Evolutionary conservation across 371 early-diverging fungal species (phyloP).

Genomic region (Mucor indicus): DNA sequence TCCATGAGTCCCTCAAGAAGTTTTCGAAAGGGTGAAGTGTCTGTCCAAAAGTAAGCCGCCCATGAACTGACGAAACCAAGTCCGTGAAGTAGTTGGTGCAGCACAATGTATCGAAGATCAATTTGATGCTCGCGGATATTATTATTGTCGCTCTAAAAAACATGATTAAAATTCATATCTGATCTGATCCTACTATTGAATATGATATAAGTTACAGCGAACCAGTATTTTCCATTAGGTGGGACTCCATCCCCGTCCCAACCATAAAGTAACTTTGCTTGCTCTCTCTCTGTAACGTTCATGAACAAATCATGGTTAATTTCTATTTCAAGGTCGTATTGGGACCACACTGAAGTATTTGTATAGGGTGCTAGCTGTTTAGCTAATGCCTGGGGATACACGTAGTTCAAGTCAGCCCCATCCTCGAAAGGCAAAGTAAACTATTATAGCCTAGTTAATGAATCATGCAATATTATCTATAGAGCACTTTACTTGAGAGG

Average conservation of each 20-base stretch:
- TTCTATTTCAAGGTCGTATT: conserved; percentile 41
- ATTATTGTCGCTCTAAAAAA: too few relatives aligned
- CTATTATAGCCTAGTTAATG: too few relatives aligned
- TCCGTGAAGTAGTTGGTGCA: conserved; percentile 46
- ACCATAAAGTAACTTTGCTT: conserved; percentile 14
- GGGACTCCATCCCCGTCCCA: conserved; percentile 38
- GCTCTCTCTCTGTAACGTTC: conserved; percentile 20
- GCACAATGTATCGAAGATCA: conserved; percentile 36
- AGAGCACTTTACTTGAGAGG: conserved; percentile 30
- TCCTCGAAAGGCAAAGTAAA: conserved; percentile 48
- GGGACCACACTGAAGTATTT: conserved; percentile 36
- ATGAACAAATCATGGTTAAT: conserved; percentile 44
- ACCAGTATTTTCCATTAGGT: conserved; percentile 39
- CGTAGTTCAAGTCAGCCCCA: conserved; percentile 45
- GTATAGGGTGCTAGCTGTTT: conserved; percentile 46
- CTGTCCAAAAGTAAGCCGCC: conserved; percentile 49
- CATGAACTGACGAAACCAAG: conserved; percentile 44
- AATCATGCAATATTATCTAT: too few relatives aligned
- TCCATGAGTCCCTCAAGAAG: conserved; percentile 38
- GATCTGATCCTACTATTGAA: neutral
- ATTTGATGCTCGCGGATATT: conserved; percentile 31
- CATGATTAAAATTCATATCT: too few relatives aligned
- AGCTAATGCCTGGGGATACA: conserved; percentile 49
- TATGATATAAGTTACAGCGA: conserved; percentile 18
- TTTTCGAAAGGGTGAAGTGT: conserved; percentile 33